Percentiles rank a stretch among this genome's conserved stretches.
Conservation (phyloP, 2,329 filamentous ascomycete genomes). For the Raffaelea ambrosiae region DNA sequence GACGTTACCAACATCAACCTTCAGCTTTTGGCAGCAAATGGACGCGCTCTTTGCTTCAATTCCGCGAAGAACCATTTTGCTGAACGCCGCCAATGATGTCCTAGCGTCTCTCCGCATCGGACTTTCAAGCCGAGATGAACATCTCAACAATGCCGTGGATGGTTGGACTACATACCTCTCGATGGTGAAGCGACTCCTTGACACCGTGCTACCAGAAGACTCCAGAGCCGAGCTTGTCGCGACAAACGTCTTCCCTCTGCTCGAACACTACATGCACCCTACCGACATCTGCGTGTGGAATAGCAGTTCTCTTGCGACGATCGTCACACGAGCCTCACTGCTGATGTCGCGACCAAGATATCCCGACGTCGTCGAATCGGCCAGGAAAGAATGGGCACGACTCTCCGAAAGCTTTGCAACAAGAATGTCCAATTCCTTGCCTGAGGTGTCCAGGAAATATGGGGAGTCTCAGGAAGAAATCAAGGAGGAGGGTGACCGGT, state of each 20-base stretch:
- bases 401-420: constrained; percentile 55
- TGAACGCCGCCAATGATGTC: constrained; percentile 50
- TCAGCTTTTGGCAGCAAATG: constrained; percentile 65
- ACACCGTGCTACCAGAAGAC: constrained; percentile 34
- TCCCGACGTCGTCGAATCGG: constrained; percentile 33
- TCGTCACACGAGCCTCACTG: constrained; percentile 40
- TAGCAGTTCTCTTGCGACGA: constrained; percentile 21
- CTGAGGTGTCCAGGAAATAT: constrained; percentile 74
- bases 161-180: constrained; percentile 73
- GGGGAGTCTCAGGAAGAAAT: constrained; percentile 62
- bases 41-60: constrained; percentile 54
- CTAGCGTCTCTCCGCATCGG: constrained; percentile 62
- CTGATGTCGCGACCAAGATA: constrained; percentile 32
- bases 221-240: constrained; percentile 34
- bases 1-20: constrained; percentile 33
- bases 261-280: constrained; percentile 45
- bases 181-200: constrained; percentile 45
- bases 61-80: constrained; percentile 32
- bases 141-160: constrained; percentile 53
- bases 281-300: constrained; percentile 28
- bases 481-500: constrained; percentile 56
- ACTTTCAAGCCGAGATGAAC: constrained; percentile 66
- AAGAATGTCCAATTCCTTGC: constrained; percentile 64
- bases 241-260: constrained; percentile 44
- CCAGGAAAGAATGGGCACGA: constrained; percentile 52